Evolutionary conservation across 2,329 filamentous ascomycete genomes (phyloP).

Genomic region (Thielaviopsis punctulata): DNA sequence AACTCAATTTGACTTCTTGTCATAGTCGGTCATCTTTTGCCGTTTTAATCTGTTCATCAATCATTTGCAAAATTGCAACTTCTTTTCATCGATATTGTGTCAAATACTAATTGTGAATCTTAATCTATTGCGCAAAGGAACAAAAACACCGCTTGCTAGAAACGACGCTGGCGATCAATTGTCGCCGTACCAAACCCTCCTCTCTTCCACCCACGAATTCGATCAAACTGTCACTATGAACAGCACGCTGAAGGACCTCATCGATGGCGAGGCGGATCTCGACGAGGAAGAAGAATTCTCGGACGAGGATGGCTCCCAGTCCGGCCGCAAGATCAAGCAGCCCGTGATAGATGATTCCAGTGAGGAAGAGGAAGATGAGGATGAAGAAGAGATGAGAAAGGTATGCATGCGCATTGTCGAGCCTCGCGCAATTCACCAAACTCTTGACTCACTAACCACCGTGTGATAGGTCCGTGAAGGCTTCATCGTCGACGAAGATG

Average conservation of each 20-base stretch:
- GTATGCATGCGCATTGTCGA: constrained; percentile 25
- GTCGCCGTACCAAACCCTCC: not conserved
- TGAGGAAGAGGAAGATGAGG: constrained; percentile 83
- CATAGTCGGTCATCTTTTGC: not conserved
- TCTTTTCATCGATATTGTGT: not conserved
- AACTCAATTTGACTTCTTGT: not conserved
- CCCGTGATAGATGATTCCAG: constrained; percentile 50
- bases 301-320: constrained; percentile 48
- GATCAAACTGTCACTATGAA: constrained; percentile 30
- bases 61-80: not conserved
- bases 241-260: constrained; percentile 52
- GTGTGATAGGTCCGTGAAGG: constrained; percentile 62
- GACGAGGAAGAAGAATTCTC: constrained; percentile 75
- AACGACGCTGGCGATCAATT: not conserved
- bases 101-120: not conserved
- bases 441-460: not conserved
- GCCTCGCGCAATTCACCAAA: not conserved
- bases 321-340: not conserved
- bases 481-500: constrained; percentile 89
- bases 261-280: constrained; percentile 72
- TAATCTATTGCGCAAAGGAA: not conserved
- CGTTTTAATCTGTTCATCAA: not conserved
- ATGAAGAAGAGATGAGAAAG: constrained; percentile 70
- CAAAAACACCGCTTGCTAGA: not conserved
- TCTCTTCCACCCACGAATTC: not conserved